Evolutionary conservation across 164 flowering plant species (phyloP).

Genomic region (Houttuynia cordata): DNA sequence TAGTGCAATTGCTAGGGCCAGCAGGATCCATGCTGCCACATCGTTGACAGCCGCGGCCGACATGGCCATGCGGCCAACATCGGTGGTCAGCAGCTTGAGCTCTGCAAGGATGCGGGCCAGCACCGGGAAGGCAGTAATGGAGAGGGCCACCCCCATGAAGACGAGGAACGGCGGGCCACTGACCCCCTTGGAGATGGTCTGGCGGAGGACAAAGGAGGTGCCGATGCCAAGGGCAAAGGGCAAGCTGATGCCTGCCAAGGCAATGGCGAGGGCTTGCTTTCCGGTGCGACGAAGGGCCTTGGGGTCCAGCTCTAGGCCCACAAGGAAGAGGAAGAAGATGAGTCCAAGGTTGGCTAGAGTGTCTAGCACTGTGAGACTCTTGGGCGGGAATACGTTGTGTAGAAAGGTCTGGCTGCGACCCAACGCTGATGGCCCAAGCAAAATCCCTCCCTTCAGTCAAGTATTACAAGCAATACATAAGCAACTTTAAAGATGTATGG

Average conservation of each 20-base stretch:
- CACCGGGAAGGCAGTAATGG: conserved; percentile 84
- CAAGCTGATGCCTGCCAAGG: conserved; percentile 50
- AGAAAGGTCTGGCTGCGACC: conserved; percentile 43
- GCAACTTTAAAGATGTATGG: too few species aligned
- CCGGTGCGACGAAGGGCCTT: conserved; percentile 45
- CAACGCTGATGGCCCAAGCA: conserved; percentile 74
- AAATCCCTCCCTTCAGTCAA: conserved; percentile 46
- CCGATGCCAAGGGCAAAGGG: conserved; percentile 68
- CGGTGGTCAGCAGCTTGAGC: conserved; percentile 68
- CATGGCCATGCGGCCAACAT: conserved; percentile 74
- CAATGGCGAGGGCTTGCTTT: conserved; percentile 42
- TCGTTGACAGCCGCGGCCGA: conserved; percentile 89
- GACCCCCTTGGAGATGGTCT: conserved; percentile 46
- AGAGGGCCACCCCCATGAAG: conserved; percentile 84
- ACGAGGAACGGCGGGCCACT: conserved; percentile 40
- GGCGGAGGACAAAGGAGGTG: conserved; percentile 37
- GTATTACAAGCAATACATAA: too few species aligned
- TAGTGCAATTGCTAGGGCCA: conserved; percentile 67
- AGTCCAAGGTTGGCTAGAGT: conserved; percentile 74
- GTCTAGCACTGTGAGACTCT: conserved; percentile 57
- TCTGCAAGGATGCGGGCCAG: conserved; percentile 78
- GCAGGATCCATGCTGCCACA: conserved; percentile 79
- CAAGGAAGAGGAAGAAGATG: conserved; percentile 63
- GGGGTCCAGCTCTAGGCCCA: conserved; percentile 57
- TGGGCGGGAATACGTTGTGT: conserved; percentile 38